These are phyloP conservation scores for Apophysomyces elegans DNA, from an alignment of 371 early-diverging fungal genomes.

Conservation along the genomic window DNA sequence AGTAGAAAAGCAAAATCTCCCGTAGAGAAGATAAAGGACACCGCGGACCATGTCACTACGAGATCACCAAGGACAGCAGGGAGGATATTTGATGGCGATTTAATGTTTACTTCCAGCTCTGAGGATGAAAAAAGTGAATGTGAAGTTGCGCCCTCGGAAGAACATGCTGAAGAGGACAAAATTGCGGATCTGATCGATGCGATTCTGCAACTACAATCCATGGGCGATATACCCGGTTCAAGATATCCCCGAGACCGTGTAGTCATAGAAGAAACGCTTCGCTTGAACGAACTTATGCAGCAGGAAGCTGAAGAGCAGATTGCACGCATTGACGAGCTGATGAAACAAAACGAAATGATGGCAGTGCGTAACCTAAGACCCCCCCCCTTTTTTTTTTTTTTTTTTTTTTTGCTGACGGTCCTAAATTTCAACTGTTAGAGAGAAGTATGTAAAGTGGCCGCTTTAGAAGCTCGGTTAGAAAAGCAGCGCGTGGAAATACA, in stretches of 20 bases:
- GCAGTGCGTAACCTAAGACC: conserved; percentile 15
- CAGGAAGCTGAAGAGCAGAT: conserved; percentile 20
- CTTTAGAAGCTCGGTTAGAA: conserved; percentile 9
- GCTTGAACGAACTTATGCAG: conserved; percentile 28
- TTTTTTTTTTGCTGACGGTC: neutral
- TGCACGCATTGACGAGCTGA: conserved; percentile 17
- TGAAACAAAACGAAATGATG: conserved; percentile 18
- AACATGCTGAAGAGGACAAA: neutral
- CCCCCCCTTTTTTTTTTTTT: too few species aligned
- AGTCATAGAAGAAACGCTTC: conserved; percentile 24
- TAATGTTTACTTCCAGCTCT: too few species aligned
- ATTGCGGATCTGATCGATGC: conserved; percentile 2
- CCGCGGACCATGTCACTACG: neutral
- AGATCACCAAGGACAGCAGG: neutral
- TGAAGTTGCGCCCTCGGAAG: neutral
- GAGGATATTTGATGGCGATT: neutral
- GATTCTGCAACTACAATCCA: neutral
- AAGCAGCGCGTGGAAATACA: conserved; percentile 14
- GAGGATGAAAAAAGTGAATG: neutral
- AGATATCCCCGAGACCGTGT: conserved; percentile 5
- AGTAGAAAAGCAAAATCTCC: neutral
- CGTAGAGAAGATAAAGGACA: neutral
- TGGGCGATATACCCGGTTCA: conserved; percentile 4
- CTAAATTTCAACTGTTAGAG: conserved; percentile 1
- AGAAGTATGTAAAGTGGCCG: conserved; percentile 4